Base-by-base conservation (phyloP, 139 green algal species). In the Eudorina sp. region DNA sequence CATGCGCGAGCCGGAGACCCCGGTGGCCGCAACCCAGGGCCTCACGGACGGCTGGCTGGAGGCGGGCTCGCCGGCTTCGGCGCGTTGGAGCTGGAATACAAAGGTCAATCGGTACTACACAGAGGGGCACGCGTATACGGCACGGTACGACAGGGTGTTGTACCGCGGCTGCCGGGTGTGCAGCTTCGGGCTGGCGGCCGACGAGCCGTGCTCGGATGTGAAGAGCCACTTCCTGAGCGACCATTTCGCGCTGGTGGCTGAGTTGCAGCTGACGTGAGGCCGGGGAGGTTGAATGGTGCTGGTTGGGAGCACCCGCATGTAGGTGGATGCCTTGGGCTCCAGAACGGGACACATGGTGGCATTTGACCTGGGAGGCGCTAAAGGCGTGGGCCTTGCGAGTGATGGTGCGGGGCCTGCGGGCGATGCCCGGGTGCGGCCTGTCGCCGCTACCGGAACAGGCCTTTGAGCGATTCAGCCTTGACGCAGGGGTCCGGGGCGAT, bases 101-200 rank as follows among this genome's bases (percentile, higher is more conserved):
- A 4, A 27, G 0, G 53, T 73, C 19, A 84, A 84, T 38, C 36
- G 53, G 36, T 84, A 84, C 77, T 84, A 73, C 77, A 40, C 27
- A 21, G 36, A 53, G 29, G 77, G 77, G 36, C 77, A 55, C 11
- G 27, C 25, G 21, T 84, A 73, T 38, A 84, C 51, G 9, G 77
- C 77, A 27, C 53, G 51, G 34, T 84, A 84, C 77, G 77, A 84
- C 77, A 66, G 77, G 23, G 34, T 84, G 23, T 53, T 84, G 77
- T 84, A 84, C 51, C 77, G 51, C 14, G 77, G 77, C 53, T 84
- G 34, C 27, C 23, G 29, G 7, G 53, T 84, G 38, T 0, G 18
- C 11, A 40, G 11, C 53, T 53, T 84, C 8, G 36, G 0, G 2
- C 19, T 84, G 5, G 41, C 55, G 29, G 77, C 36, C 27, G 40